Base-by-base conservation (phyloP, 1,284 basidiomycete species). In the Cystobasidium slooffiae region DNA sequence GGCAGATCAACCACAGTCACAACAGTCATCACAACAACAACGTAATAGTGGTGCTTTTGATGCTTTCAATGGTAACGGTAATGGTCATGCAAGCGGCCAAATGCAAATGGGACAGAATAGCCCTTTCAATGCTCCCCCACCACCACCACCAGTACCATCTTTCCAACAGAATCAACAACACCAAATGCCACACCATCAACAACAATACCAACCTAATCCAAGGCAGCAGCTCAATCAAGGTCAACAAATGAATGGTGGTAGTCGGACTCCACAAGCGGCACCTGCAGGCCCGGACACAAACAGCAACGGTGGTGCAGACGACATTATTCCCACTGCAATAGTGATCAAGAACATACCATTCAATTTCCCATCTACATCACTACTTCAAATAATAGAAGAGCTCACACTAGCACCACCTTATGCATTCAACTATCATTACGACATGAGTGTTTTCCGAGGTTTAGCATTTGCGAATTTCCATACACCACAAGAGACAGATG, bases 271-370 rank as follows among this genome's bases (percentile, higher is more conserved):
- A 31, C 31, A 31, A 31, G 31, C 31, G 31, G 31, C 31, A 31
- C 31, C 31, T 1, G 5, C 31, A 2, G 31, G 31, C 5, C 31
- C 31, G 1, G 31, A 31, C 5, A 31, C 31, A 31, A 31, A 31
- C 31, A 31, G 31, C 31, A 31, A 41, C 20, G 4, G 7, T 24
- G 66, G 53, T 53, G 18, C 64, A 24, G 94, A 97, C 82, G 95
- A 97, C 82, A 88, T 97, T 82, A 99, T 99, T 83, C 96, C 96
- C 68, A 99, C 96, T 18, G 96, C 97, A 70, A 98, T 99, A 81
- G 96, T 99, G 81, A 97, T 99, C 84, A 99, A 99, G 88, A 98
- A 98, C 86, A 99, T 98, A 84, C 96, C 95, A 75, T 98, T 99
- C 86, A 94, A 94, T 80, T 93, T 98, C 79, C 93, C 94, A 84